phyloP scores from a whole-genome alignment of 805 yeast genomes.

The Grigorovia transvaalensis region DNA sequence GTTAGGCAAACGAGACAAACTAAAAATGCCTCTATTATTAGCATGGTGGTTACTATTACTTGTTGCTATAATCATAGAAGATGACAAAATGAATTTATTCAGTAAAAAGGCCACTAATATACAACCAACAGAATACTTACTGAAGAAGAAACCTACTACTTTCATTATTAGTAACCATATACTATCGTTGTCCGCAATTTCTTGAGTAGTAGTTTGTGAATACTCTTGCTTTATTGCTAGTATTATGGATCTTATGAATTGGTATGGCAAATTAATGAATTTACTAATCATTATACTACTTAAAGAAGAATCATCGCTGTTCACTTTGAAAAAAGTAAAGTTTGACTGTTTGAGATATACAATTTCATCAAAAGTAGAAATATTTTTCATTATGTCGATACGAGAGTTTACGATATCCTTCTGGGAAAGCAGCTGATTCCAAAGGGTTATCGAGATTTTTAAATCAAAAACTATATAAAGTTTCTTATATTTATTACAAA shows the following conservation, averaged over 20 bases:
- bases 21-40: not conserved
- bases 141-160: slow-evolving; percentile 35
- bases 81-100: slow-evolving; percentile 44
- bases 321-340: slow-evolving; percentile 13
- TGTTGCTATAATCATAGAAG: not conserved
- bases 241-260: slow-evolving; percentile 8
- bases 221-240: slow-evolving; percentile 16
- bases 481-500: too few species aligned
- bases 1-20: slow-evolving; percentile 4
- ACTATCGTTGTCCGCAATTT: not conserved
- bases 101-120: slow-evolving; percentile 48
- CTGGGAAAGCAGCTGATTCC: too few species aligned
- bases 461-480: too few species aligned
- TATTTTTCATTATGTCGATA: not conserved
- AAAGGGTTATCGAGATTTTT: too few species aligned
- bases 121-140: slow-evolving; percentile 43
- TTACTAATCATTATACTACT: slow-evolving; percentile 5
- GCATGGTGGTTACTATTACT: not conserved
- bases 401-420: too few species aligned
- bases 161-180: not conserved
- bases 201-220: slow-evolving; percentile 6
- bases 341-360: slow-evolving; percentile 20
- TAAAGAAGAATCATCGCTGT: slow-evolving; percentile 13
- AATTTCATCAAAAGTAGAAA: slow-evolving; percentile 5
- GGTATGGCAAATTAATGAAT: slow-evolving; percentile 11